Percentiles rank a stretch among this genome's conserved stretches.
phyloP scores from a whole-genome alignment of 257 asterid genomes.

The Oldenlandia corymbosa region DNA sequence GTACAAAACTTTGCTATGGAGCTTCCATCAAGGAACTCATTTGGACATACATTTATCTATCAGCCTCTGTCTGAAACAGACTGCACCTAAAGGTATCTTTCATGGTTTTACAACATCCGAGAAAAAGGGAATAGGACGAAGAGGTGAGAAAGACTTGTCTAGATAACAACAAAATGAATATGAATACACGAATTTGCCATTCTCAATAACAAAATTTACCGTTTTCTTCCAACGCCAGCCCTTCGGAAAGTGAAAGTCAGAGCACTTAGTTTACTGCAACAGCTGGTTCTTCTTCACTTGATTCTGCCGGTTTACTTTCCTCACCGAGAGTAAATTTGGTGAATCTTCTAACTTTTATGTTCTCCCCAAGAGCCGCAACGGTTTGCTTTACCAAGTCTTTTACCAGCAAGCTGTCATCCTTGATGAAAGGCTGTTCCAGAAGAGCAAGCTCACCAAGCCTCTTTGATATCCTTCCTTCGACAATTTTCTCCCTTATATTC shows the following conservation, averaged over 20 bases:
- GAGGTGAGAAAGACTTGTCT: neutral
- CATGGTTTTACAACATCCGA: slow-evolving; percentile 7
- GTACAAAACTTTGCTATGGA: slow-evolving; percentile 2
- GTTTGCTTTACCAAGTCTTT: slow-evolving; percentile 93
- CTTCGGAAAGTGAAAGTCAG: neutral
- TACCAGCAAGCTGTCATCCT: slow-evolving; percentile 59
- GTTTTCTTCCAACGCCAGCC: neutral
- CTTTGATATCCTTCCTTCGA: slow-evolving; percentile 81
- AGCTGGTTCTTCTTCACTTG: slow-evolving; percentile 26
- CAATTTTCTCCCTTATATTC: slow-evolving; percentile 75
- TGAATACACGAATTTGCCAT: neutral
- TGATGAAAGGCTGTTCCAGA: slow-evolving; percentile 75
- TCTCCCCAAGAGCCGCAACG: slow-evolving; percentile 86
- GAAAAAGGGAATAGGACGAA: neutral
- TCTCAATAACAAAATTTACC: neutral
- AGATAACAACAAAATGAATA: slow-evolving; percentile 6
- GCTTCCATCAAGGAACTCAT: neutral
- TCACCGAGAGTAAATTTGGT: slow-evolving; percentile 80
- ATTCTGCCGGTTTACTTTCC: slow-evolving; percentile 21
- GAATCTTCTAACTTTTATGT: slow-evolving; percentile 79
- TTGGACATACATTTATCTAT: neutral
- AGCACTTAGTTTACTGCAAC: slow-evolving; percentile 4
- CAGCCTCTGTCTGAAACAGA: neutral
- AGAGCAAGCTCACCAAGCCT: slow-evolving; percentile 89
- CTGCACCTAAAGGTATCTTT: slow-evolving; percentile 4